Conservation (phyloP, 371 early-diverging fungal species). For the Lichtheimia corymbifera region DNA sequence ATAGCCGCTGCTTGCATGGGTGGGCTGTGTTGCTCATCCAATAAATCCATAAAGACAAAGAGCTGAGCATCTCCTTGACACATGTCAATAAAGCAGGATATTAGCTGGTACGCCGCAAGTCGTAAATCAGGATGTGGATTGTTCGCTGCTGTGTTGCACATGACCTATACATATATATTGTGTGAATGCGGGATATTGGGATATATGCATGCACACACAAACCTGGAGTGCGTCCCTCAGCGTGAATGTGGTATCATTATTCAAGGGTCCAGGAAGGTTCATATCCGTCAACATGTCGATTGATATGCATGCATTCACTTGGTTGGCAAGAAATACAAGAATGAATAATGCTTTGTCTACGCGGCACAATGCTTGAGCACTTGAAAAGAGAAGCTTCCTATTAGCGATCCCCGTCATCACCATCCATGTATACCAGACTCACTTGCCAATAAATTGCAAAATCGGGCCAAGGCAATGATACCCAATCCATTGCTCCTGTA, state of each 20-base stretch:
- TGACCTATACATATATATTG: not conserved
- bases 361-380: not conserved
- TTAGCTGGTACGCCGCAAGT: slow-evolving; percentile 20
- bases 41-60: slow-evolving; percentile 22
- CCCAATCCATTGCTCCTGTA: slow-evolving; percentile 15
- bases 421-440: not conserved
- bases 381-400: not conserved
- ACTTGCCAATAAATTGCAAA: slow-evolving; percentile 11
- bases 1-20: slow-evolving; percentile 31
- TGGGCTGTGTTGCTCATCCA: slow-evolving; percentile 21
- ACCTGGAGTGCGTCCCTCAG: slow-evolving; percentile 15
- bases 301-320: not conserved
- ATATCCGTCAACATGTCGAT: not conserved
- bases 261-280: not conserved
- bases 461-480: slow-evolving; percentile 11
- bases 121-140: slow-evolving; percentile 18
- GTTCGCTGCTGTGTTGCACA: slow-evolving; percentile 6
- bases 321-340: slow-evolving; percentile 10
- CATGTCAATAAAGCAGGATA: slow-evolving; percentile 19
- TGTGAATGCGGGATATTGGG: not conserved
- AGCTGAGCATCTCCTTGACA: slow-evolving; percentile 24
- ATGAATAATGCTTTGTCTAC: slow-evolving; percentile 17
- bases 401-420: not conserved
- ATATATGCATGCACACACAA: not conserved
- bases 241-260: not conserved